Conservation (phyloP, 129 eudicot genomes). For the Chrysanthemum makinoi region DNA sequence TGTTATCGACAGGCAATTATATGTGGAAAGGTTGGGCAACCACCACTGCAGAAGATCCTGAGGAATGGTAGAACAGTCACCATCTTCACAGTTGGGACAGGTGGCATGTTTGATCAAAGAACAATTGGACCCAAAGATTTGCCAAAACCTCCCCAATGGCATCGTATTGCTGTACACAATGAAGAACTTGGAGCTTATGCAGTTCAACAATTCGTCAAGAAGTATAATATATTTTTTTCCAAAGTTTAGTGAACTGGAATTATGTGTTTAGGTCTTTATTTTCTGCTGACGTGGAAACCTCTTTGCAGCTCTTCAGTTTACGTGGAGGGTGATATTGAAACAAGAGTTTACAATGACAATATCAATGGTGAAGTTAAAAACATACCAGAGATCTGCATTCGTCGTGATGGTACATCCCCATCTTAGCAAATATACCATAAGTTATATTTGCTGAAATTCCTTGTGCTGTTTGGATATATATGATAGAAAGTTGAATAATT, state of each 20-base stretch:
- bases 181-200: conserved; percentile 74
- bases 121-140: conserved; percentile 43
- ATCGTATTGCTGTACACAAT: conserved; percentile 94
- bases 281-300: conserved; percentile 17
- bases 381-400: conserved; percentile 91
- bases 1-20: conserved; percentile 62
- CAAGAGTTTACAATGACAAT: conserved; percentile 83
- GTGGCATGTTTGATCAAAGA: conserved; percentile 98
- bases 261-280: conserved; percentile 15
- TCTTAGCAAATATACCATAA: neutral
- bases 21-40: conserved; percentile 92
- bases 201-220: conserved; percentile 76
- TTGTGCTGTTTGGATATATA: neutral
- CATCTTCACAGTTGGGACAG: conserved; percentile 87
- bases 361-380: conserved; percentile 75
- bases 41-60: conserved; percentile 90
- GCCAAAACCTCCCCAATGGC: conserved; percentile 97
- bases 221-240: conserved; percentile 40
- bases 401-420: conserved; percentile 69
- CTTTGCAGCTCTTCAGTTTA: conserved; percentile 90
- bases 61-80: conserved; percentile 88
- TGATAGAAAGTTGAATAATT: neutral
- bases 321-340: conserved; percentile 94
- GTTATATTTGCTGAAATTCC: neutral
- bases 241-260: neutral